Conservation (phyloP, 2,329 filamentous ascomycete genomes). For the Colletotrichum caudatum region DNA sequence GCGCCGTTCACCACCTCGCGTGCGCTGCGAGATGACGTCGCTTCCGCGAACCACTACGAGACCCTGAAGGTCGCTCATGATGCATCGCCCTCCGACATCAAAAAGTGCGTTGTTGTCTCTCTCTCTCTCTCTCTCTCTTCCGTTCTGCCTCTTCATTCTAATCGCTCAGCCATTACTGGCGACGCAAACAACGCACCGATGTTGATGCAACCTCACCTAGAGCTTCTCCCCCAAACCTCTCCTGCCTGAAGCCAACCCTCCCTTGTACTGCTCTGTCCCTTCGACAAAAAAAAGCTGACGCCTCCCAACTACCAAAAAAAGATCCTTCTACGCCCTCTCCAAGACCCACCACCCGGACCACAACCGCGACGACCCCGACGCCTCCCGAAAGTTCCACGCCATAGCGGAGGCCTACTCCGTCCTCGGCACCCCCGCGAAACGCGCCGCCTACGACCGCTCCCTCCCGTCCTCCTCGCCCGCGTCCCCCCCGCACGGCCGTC, state of each 20-base stretch:
- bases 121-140: background rate
- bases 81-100: slow-evolving; percentile 82
- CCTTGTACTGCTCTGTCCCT: background rate
- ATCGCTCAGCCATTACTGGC: background rate
- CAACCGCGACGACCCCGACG: slow-evolving; percentile 80
- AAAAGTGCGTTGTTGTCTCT: slow-evolving; percentile 69
- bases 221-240: background rate
- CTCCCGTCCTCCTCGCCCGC: slow-evolving; percentile 54
- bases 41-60: slow-evolving; percentile 79
- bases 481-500: slow-evolving; percentile 49
- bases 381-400: slow-evolving; percentile 81
- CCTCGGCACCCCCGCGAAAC: slow-evolving; percentile 79
- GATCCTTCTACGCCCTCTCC: slow-evolving; percentile 89
- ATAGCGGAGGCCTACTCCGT: slow-evolving; percentile 87
- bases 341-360: slow-evolving; percentile 93
- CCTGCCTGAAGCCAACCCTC: background rate
- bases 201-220: background rate
- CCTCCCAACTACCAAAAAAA: slow-evolving; percentile 45
- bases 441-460: slow-evolving; percentile 84
- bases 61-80: slow-evolving; percentile 77
- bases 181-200: slow-evolving; percentile 14
- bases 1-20: slow-evolving; percentile 49
- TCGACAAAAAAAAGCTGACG: background rate
- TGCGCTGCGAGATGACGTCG: slow-evolving; percentile 46
- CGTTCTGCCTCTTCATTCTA: background rate